Base-by-base conservation (phyloP, 2,329 filamentous ascomycete species). In the Gaeumannomyces sp. region DNA sequence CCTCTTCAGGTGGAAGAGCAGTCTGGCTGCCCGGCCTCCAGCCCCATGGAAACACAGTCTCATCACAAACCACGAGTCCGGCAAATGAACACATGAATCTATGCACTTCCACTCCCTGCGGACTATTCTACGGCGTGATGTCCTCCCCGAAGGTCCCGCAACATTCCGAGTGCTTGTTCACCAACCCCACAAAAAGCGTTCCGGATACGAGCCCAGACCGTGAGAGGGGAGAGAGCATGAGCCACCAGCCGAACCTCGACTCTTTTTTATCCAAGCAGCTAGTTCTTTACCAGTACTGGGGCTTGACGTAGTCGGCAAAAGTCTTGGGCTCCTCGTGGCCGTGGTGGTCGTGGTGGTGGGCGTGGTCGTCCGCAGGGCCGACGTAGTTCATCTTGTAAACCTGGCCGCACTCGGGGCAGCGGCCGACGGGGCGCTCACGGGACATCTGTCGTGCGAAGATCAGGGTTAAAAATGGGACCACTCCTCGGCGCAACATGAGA, bases 351-450 rank as follows among this genome's bases (percentile, higher is more conserved):
- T 80, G 73, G 69, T 72, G 71, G 71, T 81, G 76, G 66, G 72
- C 79, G 77, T 91, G 85, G 76, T 93, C 89, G 70, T 95, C 90
- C 76, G 88, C 78, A 63, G 93, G 88, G 68, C 95, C 95, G 70
- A 97, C 81, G 80, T 97, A 99, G 77, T 97, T 90, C 91, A 98
- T 95, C 89, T 97, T 96, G 85, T 96, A 93, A 71, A 95, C 92
- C 78, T 88, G 92, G 72, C 95, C 95, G 81, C 95, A 99, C 85
- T 99, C 95, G 75, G 88, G 88, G 88, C 95, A 99, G 78, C 95
- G 92, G 84, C 96, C 92, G 72, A 97, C 80, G 66, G 95, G 95
- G 77, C 95, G 93, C 66, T 95, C 89, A 76, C 91, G 91, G 76
- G 91, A 90, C 75, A 96, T 86, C 91, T 95, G 65, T 45, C 65